Base-by-base conservation (phyloP, 306 rosid species). In the Biancaea sappan region DNA sequence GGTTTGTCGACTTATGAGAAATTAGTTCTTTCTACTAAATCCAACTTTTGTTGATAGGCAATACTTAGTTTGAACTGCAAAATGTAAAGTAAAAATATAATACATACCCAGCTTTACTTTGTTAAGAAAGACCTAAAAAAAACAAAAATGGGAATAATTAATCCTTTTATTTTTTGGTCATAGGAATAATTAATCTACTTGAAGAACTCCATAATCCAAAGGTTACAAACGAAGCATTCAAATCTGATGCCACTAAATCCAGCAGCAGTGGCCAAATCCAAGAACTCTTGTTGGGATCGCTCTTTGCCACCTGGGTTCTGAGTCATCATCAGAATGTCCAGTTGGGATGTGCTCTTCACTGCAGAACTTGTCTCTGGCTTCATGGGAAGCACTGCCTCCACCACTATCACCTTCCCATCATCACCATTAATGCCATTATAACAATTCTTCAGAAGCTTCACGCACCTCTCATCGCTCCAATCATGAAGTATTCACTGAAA, bases 281-380 rank as follows among this genome's bases (percentile, higher is more conserved):
- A n/a, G 47, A 80, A 86, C 26, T 83, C 84, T 11, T 74, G 40
- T 34, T 50, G 16, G 69, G 25, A 83, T n/a, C 85, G 38, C 60
- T 77, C 87, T 35, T 60, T 86, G 31, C 88, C 90, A 11, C 86
- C 79, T 1, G 29, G 71, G 22, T 3, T 26, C 25, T 68, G 76
- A 38, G 79, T 64, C 84, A 81, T 67, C 86, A 84, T 78, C 8
- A 35, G 5, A 60, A 78, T 66, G 69, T 83, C 84, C 0, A 22
- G 0, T 9, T 72, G 72, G 3, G 47, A 43, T 5, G n/a, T 63
- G 35, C 10, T 25, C 57, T 64, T 77, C n/a, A 0, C 53, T 8
- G 31, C 26, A 7, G 43, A 0, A 13, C 34, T 71, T 1, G 74
- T 53, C 56, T 75, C 79, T 2, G 74, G 68, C 21, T 19, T 12